A percentile compares a stretch with the other conserved stretches of the same genome.
Conservation (phyloP, 139 green algal genomes). For the Coccomyxa sp. region DNA sequence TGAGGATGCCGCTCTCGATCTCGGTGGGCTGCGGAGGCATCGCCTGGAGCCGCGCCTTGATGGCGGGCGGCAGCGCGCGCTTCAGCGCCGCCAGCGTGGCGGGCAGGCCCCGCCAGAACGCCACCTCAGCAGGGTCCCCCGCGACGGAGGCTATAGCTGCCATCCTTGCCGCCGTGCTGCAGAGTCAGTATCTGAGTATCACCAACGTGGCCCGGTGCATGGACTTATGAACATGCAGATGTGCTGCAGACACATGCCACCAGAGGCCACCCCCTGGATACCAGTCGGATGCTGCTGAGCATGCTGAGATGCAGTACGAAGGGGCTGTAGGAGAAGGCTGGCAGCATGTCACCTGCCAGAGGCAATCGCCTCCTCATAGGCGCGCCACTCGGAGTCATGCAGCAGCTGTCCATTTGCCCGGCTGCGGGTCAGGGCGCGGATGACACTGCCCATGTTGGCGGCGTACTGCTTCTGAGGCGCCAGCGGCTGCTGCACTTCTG, state of each 20-base stretch:
- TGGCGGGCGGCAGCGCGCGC: conserved; percentile 4
- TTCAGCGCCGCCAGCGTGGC: conserved; percentile 42
- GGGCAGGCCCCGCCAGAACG: conserved; percentile 68
- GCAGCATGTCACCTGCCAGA: background rate
- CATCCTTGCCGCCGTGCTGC: conserved; percentile 31
- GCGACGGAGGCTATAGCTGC: conserved; percentile 31
- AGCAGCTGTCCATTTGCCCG: conserved; percentile 42
- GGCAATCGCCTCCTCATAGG: conserved; percentile 28
- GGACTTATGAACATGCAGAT: too few species aligned
- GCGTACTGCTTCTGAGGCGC: background rate
- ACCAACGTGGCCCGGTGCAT: too few species aligned
- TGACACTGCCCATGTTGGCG: conserved; percentile 23
- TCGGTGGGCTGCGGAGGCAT: background rate
- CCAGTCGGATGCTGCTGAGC: too few species aligned
- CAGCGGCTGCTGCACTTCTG: conserved; percentile 12
- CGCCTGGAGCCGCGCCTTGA: background rate
- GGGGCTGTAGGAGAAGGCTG: background rate
- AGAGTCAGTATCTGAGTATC: too few species aligned
- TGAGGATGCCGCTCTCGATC: background rate
- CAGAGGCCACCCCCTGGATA: too few species aligned
- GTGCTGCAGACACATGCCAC: too few species aligned
- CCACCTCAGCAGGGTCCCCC: conserved; percentile 21
- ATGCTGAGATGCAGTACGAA: background rate
- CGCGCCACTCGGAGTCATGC: conserved; percentile 42
- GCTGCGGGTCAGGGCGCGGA: conserved; percentile 22